phyloP scores from a whole-genome alignment of 164 flowering plant species.

The Piper betle region DNA sequence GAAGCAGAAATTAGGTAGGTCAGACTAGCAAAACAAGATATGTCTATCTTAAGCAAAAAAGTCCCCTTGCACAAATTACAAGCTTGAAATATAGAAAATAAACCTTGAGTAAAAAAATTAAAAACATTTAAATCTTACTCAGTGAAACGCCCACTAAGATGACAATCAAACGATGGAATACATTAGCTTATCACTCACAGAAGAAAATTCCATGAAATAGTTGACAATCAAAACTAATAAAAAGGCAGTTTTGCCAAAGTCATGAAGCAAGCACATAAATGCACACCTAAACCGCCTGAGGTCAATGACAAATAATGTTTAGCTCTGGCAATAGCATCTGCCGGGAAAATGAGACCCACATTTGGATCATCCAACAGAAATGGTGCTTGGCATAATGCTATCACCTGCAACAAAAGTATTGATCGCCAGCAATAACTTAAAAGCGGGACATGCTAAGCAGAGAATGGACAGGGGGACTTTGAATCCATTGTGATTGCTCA shows the following conservation, averaged over 20 bases:
- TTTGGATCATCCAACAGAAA: conserved; percentile 92
- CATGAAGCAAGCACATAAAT: not conserved
- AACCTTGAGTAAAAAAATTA: no score
- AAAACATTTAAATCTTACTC: no score
- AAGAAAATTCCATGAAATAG: not conserved
- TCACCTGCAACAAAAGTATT: conserved; percentile 41
- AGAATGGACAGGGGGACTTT: not conserved
- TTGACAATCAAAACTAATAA: not conserved
- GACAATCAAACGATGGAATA: no score
- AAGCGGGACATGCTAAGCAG: not conserved
- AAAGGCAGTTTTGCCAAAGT: not conserved
- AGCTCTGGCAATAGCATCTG: conserved; percentile 94
- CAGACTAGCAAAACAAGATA: no score
- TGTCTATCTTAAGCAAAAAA: no score
- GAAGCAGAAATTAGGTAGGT: no score
- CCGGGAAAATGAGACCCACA: conserved; percentile 89
- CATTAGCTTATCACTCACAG: not conserved
- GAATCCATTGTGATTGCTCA: not conserved
- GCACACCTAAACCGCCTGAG: conserved; percentile 89
- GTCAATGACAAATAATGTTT: conserved; percentile 79
- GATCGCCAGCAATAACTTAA: not conserved
- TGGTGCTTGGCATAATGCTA: conserved; percentile 98
- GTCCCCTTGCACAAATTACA: no score
- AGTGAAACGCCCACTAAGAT: no score
- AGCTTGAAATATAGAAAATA: no score